phyloP scores from a whole-genome alignment of 1,284 basidiomycete genomes.

The Salmacisia buchloeana region DNA sequence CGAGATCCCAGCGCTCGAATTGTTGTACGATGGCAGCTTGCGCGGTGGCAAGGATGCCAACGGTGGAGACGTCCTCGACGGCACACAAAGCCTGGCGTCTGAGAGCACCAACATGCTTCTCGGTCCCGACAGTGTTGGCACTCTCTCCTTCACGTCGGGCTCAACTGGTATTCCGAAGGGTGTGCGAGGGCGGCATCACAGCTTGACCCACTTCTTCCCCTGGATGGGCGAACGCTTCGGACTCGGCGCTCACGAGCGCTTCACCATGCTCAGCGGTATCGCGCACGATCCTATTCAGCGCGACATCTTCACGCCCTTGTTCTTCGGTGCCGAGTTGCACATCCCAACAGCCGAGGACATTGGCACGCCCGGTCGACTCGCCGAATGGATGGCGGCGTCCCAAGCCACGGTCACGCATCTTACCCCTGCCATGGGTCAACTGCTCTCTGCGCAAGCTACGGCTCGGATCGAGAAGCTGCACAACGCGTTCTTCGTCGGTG shows the following conservation, averaged over 20 bases:
- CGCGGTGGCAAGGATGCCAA: slow-evolving; percentile 59
- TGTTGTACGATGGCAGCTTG: slow-evolving; percentile 59
- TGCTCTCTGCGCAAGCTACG: slow-evolving; percentile 91
- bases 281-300: slow-evolving; percentile 99
- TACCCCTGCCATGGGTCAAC: slow-evolving; percentile 92
- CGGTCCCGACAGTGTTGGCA: slow-evolving; percentile 91
- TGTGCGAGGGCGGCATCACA: slow-evolving; percentile 89
- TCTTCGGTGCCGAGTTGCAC: slow-evolving; percentile 91
- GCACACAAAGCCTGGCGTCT: slow-evolving; percentile 56
- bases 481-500: slow-evolving; percentile 98
- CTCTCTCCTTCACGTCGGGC: slow-evolving; percentile 92
- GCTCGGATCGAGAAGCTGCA: slow-evolving; percentile 76
- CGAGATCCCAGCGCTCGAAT: slow-evolving; percentile 82
- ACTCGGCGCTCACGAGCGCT: slow-evolving; percentile 70
- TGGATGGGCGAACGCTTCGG: slow-evolving; percentile 95
- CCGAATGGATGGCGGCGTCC: slow-evolving; percentile 96
- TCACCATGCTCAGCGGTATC: slow-evolving; percentile 98
- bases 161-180: slow-evolving; percentile 98
- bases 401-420: slow-evolving; percentile 78
- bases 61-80: slow-evolving; percentile 55
- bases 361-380: slow-evolving; percentile 89
- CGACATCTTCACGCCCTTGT: slow-evolving; percentile 98
- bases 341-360: slow-evolving; percentile 97
- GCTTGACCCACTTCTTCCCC: slow-evolving; percentile 97
- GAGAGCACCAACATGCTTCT: slow-evolving; percentile 65